These are phyloP conservation scores for Pigoraptor vietnamica DNA, from an alignment of 78 protist genomes.

Conservation along the genomic window DNA sequence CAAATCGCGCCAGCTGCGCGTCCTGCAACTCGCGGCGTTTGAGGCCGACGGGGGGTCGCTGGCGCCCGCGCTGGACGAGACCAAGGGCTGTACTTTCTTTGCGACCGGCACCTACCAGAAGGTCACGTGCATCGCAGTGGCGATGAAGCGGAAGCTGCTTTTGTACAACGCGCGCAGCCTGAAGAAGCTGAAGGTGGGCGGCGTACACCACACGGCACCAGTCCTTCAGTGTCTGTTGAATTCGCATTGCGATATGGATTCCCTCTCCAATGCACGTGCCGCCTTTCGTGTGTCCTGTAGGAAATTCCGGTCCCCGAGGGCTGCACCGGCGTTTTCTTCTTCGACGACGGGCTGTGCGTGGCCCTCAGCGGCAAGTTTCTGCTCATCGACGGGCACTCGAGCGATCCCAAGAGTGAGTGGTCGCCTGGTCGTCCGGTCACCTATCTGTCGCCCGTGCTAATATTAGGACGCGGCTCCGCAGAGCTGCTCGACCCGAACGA, in stretches of 20 bases:
- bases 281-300: too few relatives aligned
- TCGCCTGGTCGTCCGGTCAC: not conserved
- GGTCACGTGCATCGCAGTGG: not conserved
- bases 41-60: not conserved
- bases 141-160: not conserved
- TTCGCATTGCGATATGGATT: too few relatives aligned
- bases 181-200: not conserved
- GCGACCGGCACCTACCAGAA: not conserved
- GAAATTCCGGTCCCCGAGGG: not conserved
- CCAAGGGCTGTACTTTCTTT: not conserved
- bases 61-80: not conserved
- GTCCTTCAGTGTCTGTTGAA: not conserved
- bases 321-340: not conserved
- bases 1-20: not conserved
- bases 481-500: not conserved
- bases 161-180: not conserved
- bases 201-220: not conserved
- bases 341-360: not conserved
- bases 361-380: not conserved
- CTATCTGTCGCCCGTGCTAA: not conserved
- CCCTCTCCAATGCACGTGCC: too few relatives aligned
- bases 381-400: not conserved
- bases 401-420: not conserved
- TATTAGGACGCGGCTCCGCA: not conserved
- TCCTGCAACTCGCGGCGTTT: not conserved